Base-by-base conservation (phyloP, 179 eudicot genomes). In the Heliamphora pulchella region DNA sequence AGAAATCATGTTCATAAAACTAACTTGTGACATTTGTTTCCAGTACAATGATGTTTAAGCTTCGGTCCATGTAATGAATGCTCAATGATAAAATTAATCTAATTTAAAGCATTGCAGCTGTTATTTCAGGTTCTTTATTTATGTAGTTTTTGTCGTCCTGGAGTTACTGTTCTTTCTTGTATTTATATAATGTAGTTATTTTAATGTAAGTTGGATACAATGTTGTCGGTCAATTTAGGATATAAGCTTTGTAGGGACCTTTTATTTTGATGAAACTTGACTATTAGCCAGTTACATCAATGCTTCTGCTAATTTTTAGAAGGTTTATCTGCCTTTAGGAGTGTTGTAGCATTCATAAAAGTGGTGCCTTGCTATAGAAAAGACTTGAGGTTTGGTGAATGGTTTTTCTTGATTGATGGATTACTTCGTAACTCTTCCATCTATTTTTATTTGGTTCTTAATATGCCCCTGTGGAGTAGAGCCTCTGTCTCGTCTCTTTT, bases 241-340 rank as follows among this genome's bases (percentile, higher is more conserved):
- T 47, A 13, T 18, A 5, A 77, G 70, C 46, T 77, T 43, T 44
- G 62, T 20, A 47, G 55, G n/a, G 44, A 62, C 57, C 41, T 62
- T 61, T 47, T 54, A 61, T 59, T 44, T 43, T 59, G 41, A 62
- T 48, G 79, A 58, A 47, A 18, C 5, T 63, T 11, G 20, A 18
- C 13, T 61, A 17, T 46, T 43, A 31, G 44, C 17, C 43, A 44
- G 55, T 48, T 47, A 10, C 5, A 2, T 11, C 41, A 47, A 6
- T 76, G 66, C 17, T 55, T 43, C 6, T 72, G 61, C 58, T 77
- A 62, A 20, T 66, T 77, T 43, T 10, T 46, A 76, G 55, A 76
- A 55, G 14, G 18, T 46, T 18, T 75, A 48, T 41, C 17, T 18
- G 9, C 17, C 18, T 67, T 47, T 76, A 15, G 22, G 39, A 8